These are phyloP conservation scores for Aspergillus incahuasiensis DNA, from an alignment of 495 filamentous ascomycete species.

Conservation along the genomic window DNA sequence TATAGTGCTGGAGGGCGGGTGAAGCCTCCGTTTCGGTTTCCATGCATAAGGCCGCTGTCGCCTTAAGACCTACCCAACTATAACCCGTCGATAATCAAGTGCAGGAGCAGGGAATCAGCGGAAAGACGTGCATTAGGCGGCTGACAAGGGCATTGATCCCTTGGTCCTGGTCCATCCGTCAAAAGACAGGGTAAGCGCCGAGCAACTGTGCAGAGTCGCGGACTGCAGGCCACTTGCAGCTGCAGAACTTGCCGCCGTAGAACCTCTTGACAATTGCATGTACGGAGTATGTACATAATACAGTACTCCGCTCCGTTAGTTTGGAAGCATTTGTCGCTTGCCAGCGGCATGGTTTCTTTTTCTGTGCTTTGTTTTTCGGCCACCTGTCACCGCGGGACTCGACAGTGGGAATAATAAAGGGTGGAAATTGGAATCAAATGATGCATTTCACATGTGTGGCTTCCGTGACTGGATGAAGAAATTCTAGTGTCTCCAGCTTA, in stretches of 20 bases:
- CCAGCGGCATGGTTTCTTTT: neutral
- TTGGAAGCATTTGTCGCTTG: neutral
- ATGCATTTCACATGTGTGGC: neutral
- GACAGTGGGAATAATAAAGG: neutral
- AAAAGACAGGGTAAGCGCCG: neutral
- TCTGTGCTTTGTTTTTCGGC: conserved; percentile 5
- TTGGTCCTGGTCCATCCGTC: neutral
- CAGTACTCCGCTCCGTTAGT: neutral
- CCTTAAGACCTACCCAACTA: neutral
- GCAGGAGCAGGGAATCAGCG: conserved; percentile 12
- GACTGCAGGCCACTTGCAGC: neutral
- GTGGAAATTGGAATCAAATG: neutral
- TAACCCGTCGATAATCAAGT: neutral
- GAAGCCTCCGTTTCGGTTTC: neutral
- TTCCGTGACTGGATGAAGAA: neutral
- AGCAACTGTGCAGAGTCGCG: neutral
- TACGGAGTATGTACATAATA: no score
- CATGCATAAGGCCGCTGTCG: neutral
- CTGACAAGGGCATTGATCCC: conserved; percentile 4
- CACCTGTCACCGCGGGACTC: conserved; percentile 6
- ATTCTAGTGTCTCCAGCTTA: neutral
- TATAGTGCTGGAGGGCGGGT: neutral
- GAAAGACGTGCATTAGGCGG: conserved; percentile 8
- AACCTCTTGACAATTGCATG: neutral
- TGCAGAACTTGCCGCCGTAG: neutral